These are phyloP conservation scores for Malassezia furfur DNA, from an alignment of 1,284 basidiomycete species.

Conservation along the genomic window DNA sequence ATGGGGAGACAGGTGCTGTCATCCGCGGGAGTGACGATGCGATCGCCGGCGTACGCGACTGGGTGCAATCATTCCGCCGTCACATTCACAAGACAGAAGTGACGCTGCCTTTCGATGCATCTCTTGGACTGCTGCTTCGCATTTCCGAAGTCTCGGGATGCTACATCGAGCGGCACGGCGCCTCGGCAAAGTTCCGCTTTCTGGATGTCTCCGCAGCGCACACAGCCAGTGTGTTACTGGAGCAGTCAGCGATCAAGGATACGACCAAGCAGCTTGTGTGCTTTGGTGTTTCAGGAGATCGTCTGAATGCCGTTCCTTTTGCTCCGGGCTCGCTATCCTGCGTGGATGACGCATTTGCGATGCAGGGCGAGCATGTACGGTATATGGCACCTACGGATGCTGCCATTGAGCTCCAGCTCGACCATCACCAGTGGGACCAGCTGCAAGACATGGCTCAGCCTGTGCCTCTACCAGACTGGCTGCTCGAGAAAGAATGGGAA, in stretches of 20 bases:
- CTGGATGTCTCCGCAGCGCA: neutral
- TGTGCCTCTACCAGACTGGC: neutral
- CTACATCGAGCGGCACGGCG: neutral
- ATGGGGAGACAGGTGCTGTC: neutral
- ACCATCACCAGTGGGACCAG: neutral
- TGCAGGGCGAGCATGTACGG: neutral
- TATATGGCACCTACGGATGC: neutral
- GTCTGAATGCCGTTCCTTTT: neutral
- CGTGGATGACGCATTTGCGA: neutral
- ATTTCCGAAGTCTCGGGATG: slow-evolving; percentile 5
- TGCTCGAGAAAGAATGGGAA: slow-evolving; percentile 3
- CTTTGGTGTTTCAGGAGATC: neutral
- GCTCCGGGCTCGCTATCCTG: neutral
- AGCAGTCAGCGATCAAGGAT: neutral
- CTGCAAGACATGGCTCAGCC: neutral
- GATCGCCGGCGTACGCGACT: neutral
- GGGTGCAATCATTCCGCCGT: slow-evolving; percentile 1
- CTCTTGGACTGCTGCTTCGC: neutral
- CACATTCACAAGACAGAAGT: neutral
- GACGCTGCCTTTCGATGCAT: neutral
- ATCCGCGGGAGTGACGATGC: slow-evolving; percentile 2
- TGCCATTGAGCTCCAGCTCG: neutral
- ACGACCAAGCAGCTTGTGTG: neutral
- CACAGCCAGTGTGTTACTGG: slow-evolving; percentile 1
- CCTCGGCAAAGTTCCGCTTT: neutral